Evolutionary conservation across 2,329 filamentous ascomycete genomes (phyloP), one percentile per base, ranked within the genome.

Genomic region (Colletotrichum cereale): DNA sequence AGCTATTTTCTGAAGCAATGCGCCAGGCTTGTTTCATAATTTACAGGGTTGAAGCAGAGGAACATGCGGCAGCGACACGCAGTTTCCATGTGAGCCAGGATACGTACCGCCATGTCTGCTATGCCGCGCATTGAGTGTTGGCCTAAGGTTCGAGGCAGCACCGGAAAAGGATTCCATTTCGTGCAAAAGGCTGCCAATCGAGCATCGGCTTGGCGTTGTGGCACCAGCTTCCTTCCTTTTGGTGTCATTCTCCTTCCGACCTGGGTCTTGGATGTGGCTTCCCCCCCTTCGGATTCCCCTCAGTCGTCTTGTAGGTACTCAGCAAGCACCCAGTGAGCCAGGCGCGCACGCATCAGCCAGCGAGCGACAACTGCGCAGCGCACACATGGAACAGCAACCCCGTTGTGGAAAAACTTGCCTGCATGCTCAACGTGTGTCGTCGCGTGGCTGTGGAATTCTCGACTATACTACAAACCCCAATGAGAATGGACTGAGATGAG

Each of bases 1-100:
- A 77, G 81, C 78, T 80, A 78, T 79, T 79, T 81, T 84, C 83
- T 85, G 83, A 86, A 80, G 85, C 83, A 85, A 69, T 83, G 83
- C 83, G 78, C 82, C 84, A 85, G 83, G 81, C 81, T 78, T 77
- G 85, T 87, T 87, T 87, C 85, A 86, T 73, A 76, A 80, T 82
- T 78, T 81, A 77, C 80, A 80, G 57, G 65, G 65, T 56, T 72
- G 66, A 57, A 63, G 64, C 62, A 60, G 61, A n/a, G 16, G 14
- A 44, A n/a, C 40, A 47, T 71, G 64, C 69, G 57, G 69, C 69
- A 66, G 66, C 69, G 61, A 63, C 67, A 67, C 66, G 63, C 65
- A 60, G 57, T 29, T 72, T 48, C 63, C 65, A 56, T 65, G 63
- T 34, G 38, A 62, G 14, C 8, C 21, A 24, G 2, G 34, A 31